Conservation (phyloP, 495 filamentous ascomycete genomes). For the Terfezia claveryi region DNA sequence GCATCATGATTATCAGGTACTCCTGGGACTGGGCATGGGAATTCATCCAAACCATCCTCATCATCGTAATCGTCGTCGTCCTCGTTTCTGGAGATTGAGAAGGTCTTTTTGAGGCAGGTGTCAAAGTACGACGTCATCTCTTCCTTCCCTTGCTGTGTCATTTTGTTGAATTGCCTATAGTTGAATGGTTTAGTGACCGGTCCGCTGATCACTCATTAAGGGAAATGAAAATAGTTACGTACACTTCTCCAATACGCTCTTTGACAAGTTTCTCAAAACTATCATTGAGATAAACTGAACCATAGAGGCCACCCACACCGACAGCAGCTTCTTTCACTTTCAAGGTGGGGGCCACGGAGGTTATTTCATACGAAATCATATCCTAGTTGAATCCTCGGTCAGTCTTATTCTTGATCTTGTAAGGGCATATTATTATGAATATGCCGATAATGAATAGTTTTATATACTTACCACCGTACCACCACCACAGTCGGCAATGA, state of each 20-base stretch:
- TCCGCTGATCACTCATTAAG: not conserved
- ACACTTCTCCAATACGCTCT: constrained; percentile 30
- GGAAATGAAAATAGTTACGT: constrained; percentile 20
- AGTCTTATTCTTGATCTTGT: not conserved
- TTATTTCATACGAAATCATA: constrained; percentile 47
- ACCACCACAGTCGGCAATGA: constrained; percentile 59
- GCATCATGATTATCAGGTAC: constrained; percentile 43
- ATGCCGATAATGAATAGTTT: not conserved
- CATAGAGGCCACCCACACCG: constrained; percentile 42
- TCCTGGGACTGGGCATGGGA: constrained; percentile 52
- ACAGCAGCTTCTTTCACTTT: constrained; percentile 42
- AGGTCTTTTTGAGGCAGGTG: constrained; percentile 48
- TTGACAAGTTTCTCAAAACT: constrained; percentile 42
- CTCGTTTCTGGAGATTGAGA: constrained; percentile 23
- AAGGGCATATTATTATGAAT: not conserved
- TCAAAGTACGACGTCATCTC: constrained; percentile 46
- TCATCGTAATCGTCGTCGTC: constrained; percentile 2
- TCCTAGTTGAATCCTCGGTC: constrained; percentile 21
- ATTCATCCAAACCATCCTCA: constrained; percentile 47
- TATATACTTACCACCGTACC: constrained; percentile 32
- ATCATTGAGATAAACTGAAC: constrained; percentile 45
- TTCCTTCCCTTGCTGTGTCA: constrained; percentile 41
- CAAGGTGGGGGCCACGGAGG: constrained; percentile 31
- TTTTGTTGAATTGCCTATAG: constrained; percentile 22
- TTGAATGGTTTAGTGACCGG: not conserved